Base-by-base conservation (phyloP, 306 rosid species). In the Acacia crassicarpa region DNA sequence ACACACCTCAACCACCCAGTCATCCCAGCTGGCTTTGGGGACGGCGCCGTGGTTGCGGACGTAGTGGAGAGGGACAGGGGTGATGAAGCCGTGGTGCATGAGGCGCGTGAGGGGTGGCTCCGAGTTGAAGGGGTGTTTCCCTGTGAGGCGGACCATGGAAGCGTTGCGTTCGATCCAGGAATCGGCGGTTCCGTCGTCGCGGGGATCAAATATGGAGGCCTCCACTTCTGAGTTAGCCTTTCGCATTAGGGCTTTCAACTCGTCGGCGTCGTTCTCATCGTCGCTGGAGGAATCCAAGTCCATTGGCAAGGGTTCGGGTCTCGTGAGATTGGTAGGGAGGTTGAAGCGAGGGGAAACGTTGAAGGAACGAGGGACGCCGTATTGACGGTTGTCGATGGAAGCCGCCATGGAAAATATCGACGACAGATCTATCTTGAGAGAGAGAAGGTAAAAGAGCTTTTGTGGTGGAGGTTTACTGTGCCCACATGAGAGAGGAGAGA, bases 21-120 rank as follows among this genome's bases (percentile, higher is more conserved):
- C 87, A 2, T 84, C 86, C 98, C 98, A 93, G 11, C 40, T 61
- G 12, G 72, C 90, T 20, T 44, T 78, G 2, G 97, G 93, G 19
- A 91, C 98, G 10, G 86, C 67, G 0, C 97, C 97, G 80, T 90
- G 97, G 92, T 89, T 93, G 4, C 97, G 93, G 22, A 93, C 98
- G 80, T 91, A 91, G 88, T 93, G 98, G 80, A 93, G 85, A 0
- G 97, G 90, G 56, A 84, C 94, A 1, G 98, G 98, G 12, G 97
- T 93, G 66, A 93, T 93, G 92, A 93, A 93, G 8, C 98, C 97
- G 77, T 89, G 89, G 81, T 87, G 87, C 97, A 91, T 91, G 77
- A 93, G 92, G 12, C 90, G 87, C 62, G 81, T 67, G n/a, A 93
- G 82, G 0, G 98, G 92, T 0, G 95, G 86, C 72, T 92, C 97